Percentiles rank a stretch among this genome's conserved stretches.
These are phyloP conservation scores for Saccharomycopsis guyanensis DNA, from an alignment of 805 yeast genomes.

Conservation along the genomic window DNA sequence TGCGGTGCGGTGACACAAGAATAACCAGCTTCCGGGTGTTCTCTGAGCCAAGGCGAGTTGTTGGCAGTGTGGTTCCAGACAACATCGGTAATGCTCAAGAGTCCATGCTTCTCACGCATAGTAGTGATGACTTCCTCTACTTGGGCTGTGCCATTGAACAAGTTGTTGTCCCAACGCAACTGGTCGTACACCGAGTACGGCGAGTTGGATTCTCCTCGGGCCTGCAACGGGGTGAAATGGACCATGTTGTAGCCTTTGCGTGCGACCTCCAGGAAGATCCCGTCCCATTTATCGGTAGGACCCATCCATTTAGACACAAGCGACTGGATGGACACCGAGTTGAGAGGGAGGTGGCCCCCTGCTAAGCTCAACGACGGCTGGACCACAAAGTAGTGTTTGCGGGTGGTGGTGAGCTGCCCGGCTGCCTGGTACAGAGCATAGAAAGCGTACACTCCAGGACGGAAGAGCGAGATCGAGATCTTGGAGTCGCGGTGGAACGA, in stretches of 20 bases:
- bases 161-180: conserved; percentile 58
- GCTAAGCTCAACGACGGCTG: conserved; percentile 65
- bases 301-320: conserved; percentile 93
- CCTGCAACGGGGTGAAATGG: conserved; percentile 90
- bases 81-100: conserved; percentile 81
- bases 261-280: conserved; percentile 51
- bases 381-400: conserved; percentile 60
- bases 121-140: conserved; percentile 43
- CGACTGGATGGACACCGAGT: conserved; percentile 74
- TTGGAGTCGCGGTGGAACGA: conserved; percentile 57
- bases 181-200: conserved; percentile 93
- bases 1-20: conserved; percentile 86
- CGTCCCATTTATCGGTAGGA: conserved; percentile 55
- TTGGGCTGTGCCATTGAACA: conserved; percentile 50
- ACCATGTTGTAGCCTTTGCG: conserved; percentile 88
- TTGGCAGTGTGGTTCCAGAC: conserved; percentile 94
- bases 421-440: conserved; percentile 49
- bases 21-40: conserved; percentile 89
- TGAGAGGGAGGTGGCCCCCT: conserved; percentile 51
- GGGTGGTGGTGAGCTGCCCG: conserved; percentile 40
- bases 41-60: conserved; percentile 77
- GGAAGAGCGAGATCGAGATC: conserved; percentile 52
- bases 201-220: conserved; percentile 83
- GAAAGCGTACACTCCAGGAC: conserved; percentile 77
- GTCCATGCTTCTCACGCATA: conserved; percentile 46